These are phyloP conservation scores for Hypoxylon perforatum DNA, from an alignment of 495 filamentous ascomycete genomes.

Conservation along the genomic window DNA sequence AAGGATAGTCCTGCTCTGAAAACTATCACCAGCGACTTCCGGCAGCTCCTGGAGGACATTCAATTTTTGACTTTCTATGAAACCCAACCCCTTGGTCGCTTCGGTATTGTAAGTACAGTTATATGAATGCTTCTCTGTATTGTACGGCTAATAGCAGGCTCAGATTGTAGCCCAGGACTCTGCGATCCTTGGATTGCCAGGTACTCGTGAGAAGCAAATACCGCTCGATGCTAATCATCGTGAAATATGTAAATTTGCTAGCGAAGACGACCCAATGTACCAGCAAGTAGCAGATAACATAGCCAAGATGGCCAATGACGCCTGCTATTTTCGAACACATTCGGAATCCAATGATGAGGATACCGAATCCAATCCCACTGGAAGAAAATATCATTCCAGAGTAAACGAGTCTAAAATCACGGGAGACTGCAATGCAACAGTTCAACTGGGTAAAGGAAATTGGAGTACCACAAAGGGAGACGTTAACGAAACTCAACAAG, in stretches of 20 bases:
- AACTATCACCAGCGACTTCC: constrained; percentile 39
- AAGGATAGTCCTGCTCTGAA: constrained; percentile 36
- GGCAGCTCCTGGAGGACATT: constrained; percentile 40
- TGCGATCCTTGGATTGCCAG: constrained; percentile 42
- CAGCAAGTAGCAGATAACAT: constrained; percentile 41
- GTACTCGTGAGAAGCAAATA: constrained; percentile 41
- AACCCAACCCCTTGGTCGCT: constrained; percentile 26
- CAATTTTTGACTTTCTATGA: constrained; percentile 47
- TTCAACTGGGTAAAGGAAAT: constrained; percentile 19
- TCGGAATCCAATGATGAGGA: not conserved
- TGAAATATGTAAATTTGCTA: constrained; percentile 43
- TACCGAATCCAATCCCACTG: not conserved
- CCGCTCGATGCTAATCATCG: constrained; percentile 42
- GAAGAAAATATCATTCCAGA: no score
- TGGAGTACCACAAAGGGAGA: not conserved
- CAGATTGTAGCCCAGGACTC: constrained; percentile 45
- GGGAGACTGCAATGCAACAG: constrained; percentile 1
- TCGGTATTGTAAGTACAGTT: constrained; percentile 22
- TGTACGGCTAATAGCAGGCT: constrained; percentile 4
- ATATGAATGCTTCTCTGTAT: not conserved
- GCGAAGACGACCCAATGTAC: constrained; percentile 42
- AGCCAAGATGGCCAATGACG: constrained; percentile 24
- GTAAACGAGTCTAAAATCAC: constrained; percentile 1
- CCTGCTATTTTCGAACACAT: not conserved
- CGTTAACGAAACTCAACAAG: constrained; percentile 14